Conservation (phyloP, 1,284 basidiomycete genomes). For the Irpex sp. region DNA sequence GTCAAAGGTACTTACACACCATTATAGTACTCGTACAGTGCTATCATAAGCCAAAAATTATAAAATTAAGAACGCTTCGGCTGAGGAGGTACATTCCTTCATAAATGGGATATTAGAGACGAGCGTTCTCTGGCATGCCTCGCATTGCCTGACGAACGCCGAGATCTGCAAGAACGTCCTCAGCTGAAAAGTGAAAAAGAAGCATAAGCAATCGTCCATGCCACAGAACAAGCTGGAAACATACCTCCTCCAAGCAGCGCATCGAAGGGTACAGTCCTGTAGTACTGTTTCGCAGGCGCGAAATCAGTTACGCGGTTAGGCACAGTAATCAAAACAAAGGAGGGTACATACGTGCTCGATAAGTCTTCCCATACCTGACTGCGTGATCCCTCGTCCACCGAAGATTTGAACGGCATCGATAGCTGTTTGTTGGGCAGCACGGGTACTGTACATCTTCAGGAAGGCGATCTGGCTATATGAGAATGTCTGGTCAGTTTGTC, state of each 20-base stretch:
- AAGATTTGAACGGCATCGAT: conserved; percentile 80
- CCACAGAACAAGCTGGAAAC: conserved; percentile 12
- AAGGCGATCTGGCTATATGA: conserved; percentile 65
- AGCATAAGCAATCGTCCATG: background rate
- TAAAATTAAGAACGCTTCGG: no score
- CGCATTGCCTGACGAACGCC: conserved; percentile 63
- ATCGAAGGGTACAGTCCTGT: conserved; percentile 67
- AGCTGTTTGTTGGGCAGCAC: conserved; percentile 68
- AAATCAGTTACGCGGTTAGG: conserved; percentile 3
- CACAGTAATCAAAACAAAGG: conserved; percentile 1
- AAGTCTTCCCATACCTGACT: conserved; percentile 67
- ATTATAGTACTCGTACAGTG: no score
- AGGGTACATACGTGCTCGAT: conserved; percentile 60
- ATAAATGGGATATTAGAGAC: background rate
- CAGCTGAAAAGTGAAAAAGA: conserved; percentile 33
- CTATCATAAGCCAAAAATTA: no score
- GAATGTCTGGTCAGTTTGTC: background rate
- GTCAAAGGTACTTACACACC: no score
- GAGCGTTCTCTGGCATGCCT: conserved; percentile 50
- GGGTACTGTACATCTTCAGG: conserved; percentile 73
- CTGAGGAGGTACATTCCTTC: no score
- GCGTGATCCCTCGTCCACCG: conserved; percentile 77
- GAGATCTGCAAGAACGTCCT: conserved; percentile 68
- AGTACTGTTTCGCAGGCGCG: conserved; percentile 41
- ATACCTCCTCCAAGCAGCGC: conserved; percentile 63